Base-by-base conservation (phyloP, 371 early-diverging fungal species). In the Mortierella sp. region DNA sequence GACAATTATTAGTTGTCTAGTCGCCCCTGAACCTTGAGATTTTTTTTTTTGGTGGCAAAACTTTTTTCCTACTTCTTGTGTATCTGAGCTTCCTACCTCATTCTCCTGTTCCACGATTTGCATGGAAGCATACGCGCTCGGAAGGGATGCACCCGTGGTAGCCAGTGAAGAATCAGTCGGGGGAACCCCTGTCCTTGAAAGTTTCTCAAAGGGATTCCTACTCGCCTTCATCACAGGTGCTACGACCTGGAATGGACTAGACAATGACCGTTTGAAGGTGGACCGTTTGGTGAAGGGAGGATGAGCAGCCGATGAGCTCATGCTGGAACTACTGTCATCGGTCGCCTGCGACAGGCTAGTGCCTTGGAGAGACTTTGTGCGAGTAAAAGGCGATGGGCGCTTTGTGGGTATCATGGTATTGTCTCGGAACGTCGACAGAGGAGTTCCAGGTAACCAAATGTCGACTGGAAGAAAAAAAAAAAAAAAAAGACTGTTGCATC, bases 171-270 rank as follows among this genome's bases (percentile, higher is more conserved):
- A 14, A 26, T 25, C 46, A 45, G n/a, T 45, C 4, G 70, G 48
- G 0, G 51, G n/a, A 3, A 48, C 47, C 15, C 29, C 29, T 30
- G 57, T 37, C 37, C 37, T 37, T n/a, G 67, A 28, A 2, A 79
- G 61, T 50, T 66, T 79, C 48, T 79, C 80, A 18, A 79, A 79
- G 6, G 80, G 80, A 28, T 79, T 79, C 21, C 53, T 65, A 6
- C 65, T 47, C 25, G 30, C 66, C 23, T 59, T 69, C 50, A 72
- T 16, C 28, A 73, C 62, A 0, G 73, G 64, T 57, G 57, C 69
- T 7, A 79, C 46, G 25, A 79, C 80, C n/a, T 79, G 80, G 37
- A 79, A 79, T 14, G 80, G 80, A 15, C 57, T 67, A 2, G 80
- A 73, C 59, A 60, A 47, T 28, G 80, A 60, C 30, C 73, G 66